A percentile compares a stretch with the other conserved stretches of the same genome.
phyloP scores from a whole-genome alignment of 1,284 basidiomycete species.

The Ceratobasidium sp. region DNA sequence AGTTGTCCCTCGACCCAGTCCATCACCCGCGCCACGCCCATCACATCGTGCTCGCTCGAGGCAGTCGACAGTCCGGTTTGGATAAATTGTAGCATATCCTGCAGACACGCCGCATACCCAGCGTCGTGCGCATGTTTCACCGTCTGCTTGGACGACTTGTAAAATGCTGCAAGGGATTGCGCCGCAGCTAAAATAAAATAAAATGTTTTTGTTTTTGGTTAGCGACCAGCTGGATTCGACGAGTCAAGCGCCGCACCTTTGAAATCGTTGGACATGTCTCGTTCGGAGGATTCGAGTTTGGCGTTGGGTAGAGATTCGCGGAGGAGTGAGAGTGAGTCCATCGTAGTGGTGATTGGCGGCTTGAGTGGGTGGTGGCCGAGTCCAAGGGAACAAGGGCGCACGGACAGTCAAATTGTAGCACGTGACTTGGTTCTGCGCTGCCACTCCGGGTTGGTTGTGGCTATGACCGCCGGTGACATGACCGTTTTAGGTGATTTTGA shows the following conservation, averaged over 20 bases:
- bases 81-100: slow-evolving; percentile 81
- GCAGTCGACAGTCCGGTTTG: slow-evolving; percentile 79
- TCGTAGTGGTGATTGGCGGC: slow-evolving; percentile 6
- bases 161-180: slow-evolving; percentile 81
- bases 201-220: background rate
- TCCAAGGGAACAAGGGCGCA: slow-evolving; percentile 36
- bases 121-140: slow-evolving; percentile 81
- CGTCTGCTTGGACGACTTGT: slow-evolving; percentile 77
- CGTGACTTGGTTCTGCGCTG: slow-evolving; percentile 21
- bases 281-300: slow-evolving; percentile 73
- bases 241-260: slow-evolving; percentile 65
- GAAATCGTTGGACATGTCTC: slow-evolving; percentile 81
- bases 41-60: slow-evolving; percentile 55
- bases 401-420: slow-evolving; percentile 12
- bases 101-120: slow-evolving; percentile 80
- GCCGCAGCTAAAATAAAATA: slow-evolving; percentile 70
- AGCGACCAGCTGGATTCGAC: slow-evolving; percentile 9
- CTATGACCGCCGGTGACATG: background rate
- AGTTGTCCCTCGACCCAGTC: slow-evolving; percentile 80
- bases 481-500: too few species aligned
- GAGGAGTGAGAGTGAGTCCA: slow-evolving; percentile 48
- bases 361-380: slow-evolving; percentile 14
- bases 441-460: background rate
- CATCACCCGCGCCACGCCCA: slow-evolving; percentile 80
- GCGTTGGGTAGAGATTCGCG: slow-evolving; percentile 72